phyloP scores from a whole-genome alignment of 495 filamentous ascomycete species.

The Glutinoglossum americanum region DNA sequence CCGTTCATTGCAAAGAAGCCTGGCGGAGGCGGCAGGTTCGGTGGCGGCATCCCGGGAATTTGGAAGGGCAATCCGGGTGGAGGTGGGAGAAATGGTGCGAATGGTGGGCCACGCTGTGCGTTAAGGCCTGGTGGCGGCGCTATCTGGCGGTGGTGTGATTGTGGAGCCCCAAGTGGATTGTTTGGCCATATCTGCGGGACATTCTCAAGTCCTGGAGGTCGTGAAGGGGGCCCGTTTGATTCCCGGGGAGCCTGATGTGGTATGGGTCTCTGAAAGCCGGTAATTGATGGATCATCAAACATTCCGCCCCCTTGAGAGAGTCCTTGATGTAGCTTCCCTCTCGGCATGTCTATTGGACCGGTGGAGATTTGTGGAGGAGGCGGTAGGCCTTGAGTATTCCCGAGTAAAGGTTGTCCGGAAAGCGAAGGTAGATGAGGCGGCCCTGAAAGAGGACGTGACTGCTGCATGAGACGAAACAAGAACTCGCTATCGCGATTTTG shows the following conservation, averaged over 20 bases:
- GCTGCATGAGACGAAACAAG: conserved; percentile 6
- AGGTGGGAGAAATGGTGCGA: conserved; percentile 1
- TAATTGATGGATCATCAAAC: not conserved
- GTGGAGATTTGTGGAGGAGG: conserved; percentile 2
- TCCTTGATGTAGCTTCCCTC: not conserved
- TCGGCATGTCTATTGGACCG: not conserved
- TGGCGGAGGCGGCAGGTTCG: conserved; percentile 6
- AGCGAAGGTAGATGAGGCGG: not conserved
- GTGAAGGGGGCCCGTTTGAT: not conserved
- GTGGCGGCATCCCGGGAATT: not conserved
- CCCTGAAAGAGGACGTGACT: not conserved
- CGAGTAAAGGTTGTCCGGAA: not conserved
- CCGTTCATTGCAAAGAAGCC: conserved; percentile 20
- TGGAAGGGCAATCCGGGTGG: conserved; percentile 4
- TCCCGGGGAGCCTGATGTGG: not conserved
- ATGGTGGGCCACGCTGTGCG: not conserved
- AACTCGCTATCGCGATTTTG: conserved; percentile 4
- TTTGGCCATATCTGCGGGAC: conserved; percentile 1
- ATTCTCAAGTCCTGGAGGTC: conserved; percentile 5
- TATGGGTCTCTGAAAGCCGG: not conserved
- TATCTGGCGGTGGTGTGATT: conserved; percentile 2
- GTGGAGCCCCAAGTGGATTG: not conserved
- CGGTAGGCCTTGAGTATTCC: not conserved
- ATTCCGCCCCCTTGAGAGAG: not conserved
- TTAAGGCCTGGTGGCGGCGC: conserved; percentile 3